These are phyloP conservation scores for Chenopodium berlandieri DNA, from an alignment of 148 eudicot genomes.

Conservation along the genomic window DNA sequence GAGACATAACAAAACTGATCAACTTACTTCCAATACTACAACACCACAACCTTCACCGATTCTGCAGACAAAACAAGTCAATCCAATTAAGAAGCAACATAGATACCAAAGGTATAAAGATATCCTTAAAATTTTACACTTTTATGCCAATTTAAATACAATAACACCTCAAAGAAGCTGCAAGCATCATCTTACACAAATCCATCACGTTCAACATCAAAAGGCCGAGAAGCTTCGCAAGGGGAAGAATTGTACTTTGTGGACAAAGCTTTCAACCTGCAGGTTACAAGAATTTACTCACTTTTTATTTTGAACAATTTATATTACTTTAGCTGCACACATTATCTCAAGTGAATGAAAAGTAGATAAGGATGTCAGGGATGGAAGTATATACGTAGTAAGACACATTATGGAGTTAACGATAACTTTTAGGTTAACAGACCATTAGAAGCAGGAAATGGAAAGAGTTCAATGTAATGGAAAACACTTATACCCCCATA, in stretches of 20 bases:
- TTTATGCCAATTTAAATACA: background rate
- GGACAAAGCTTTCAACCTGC: conserved; percentile 85
- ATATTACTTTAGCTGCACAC: background rate
- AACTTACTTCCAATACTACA: conserved; percentile 87
- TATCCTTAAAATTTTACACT: background rate
- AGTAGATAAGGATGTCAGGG: too few relatives aligned
- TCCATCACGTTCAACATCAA: conserved; percentile 88
- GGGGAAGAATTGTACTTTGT: conserved; percentile 78
- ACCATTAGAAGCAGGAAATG: background rate
- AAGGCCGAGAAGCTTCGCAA: conserved; percentile 84
- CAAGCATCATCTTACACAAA: conserved; percentile 71
- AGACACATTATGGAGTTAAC: background rate
- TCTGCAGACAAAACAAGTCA: conserved; percentile 41
- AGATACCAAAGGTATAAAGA: background rate
- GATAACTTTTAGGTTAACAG: background rate
- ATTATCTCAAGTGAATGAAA: background rate
- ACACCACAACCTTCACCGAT: conserved; percentile 95
- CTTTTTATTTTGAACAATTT: background rate
- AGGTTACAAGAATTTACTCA: conserved; percentile 15
- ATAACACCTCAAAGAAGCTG: conserved; percentile 7
- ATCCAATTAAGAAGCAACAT: background rate
- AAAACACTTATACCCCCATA: background rate
- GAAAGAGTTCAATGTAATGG: background rate
- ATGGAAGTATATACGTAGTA: background rate
- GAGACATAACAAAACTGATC: background rate